Percentiles rank a stretch among this genome's conserved stretches.
phyloP scores from a whole-genome alignment of 1,284 basidiomycete genomes.

The Ustilago hordei region DNA sequence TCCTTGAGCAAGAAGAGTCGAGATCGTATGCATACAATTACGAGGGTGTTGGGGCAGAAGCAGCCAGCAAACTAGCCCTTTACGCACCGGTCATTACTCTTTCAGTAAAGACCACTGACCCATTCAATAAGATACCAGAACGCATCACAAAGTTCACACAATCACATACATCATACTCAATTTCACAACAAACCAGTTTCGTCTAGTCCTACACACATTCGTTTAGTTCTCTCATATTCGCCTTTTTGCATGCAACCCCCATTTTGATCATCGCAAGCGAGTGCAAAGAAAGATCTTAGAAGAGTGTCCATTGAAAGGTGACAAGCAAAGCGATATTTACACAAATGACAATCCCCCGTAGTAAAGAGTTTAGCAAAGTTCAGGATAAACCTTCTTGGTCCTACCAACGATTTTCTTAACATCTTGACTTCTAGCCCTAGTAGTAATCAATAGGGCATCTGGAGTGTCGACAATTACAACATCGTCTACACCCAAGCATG shows the following conservation, averaged over 20 bases:
- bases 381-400: conserved; percentile 64
- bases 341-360: background rate
- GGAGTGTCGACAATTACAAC: conserved; percentile 69
- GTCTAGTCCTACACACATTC: too few relatives aligned
- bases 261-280: background rate
- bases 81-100: too few relatives aligned
- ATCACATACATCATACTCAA: too few relatives aligned
- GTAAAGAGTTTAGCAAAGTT: conserved; percentile 51
- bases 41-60: conserved; percentile 35
- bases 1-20: conserved; percentile 31
- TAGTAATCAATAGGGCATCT: conserved; percentile 67
- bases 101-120: too few relatives aligned
- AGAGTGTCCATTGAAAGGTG: conserved; percentile 12
- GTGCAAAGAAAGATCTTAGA: background rate
- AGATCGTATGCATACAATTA: conserved; percentile 41
- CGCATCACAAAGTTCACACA: background rate
- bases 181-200: background rate
- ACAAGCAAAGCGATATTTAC: background rate
- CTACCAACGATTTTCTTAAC: conserved; percentile 69
- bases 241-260: background rate
- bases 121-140: background rate
- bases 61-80: background rate
- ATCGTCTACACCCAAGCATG: conserved; percentile 69
- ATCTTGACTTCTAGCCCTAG: conserved; percentile 66
- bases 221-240: too few relatives aligned